Base-by-base conservation (phyloP, 495 filamentous ascomycete species). In the Podospora bellae-mahoneyi region DNA sequence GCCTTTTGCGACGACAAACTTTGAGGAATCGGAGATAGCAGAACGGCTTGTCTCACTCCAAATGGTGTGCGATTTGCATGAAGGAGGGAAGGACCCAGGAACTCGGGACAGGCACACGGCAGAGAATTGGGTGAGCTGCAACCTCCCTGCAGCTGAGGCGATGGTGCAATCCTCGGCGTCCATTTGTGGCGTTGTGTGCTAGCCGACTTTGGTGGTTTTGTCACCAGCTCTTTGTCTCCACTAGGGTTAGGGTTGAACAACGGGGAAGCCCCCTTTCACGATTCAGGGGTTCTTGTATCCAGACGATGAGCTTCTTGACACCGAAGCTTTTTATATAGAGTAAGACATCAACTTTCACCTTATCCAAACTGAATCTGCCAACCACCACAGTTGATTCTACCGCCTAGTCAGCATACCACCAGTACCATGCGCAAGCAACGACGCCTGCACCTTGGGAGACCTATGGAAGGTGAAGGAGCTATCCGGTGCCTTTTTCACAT, bases 131-230 rank as follows among this genome's bases (percentile, higher is more conserved):
- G 55, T 48, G 55, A 58, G 23, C 18, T 58, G 55, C 55, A 58
- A 58, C 55, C 55, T 20, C n/a, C n/a, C 55, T 58, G 55, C 55
- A 58, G 55, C 55, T 58, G n/a, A 58, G 55, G 6, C 55, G 55
- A 58, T 58, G 55, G 13, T 58, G 55, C 55, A 58, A 58, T 58
- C 23, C 55, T 58, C n/a, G 55, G 55, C 55, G 23, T 58, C 55
- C 55, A 7, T 58, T 26, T 19, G 55, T 58, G 55, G 55, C 55
- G 55, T 26, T 58, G 39, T 10, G 55, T 9, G 55, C 55, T 58
- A 20, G 4, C 55, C 55, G 5, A 19, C 23, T 58, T 56, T 58
- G 55, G 55, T 0, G 55, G 4, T 26, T 58, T 26, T 7, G 4
- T 58, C 23, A 26, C 23, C 23, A 58, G 23, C 6, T 58, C 55